Percentiles rank a stretch among this genome's conserved stretches.
These are phyloP conservation scores for Metschnikowia aberdeeniae DNA, from an alignment of 805 yeast genomes.

Conservation along the genomic window DNA sequence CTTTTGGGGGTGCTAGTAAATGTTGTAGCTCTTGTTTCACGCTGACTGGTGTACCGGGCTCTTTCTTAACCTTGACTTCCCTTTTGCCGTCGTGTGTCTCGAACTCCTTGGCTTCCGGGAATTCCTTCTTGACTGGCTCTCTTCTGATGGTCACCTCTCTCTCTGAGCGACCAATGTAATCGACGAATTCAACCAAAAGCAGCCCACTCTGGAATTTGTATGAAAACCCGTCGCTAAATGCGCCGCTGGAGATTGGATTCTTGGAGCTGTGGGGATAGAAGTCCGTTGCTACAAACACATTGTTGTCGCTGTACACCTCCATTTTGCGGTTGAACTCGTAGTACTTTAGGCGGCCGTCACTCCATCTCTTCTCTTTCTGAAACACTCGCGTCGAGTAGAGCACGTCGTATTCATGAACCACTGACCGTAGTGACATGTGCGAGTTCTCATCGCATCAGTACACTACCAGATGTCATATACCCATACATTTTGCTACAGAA, in stretches of 20 bases:
- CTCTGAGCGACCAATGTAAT: constrained; percentile 28
- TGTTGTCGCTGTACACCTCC: constrained; percentile 37
- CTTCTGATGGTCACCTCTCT: constrained; percentile 28
- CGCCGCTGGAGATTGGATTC: constrained; percentile 17
- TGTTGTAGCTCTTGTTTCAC: too few species aligned
- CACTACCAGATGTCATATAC: too few species aligned
- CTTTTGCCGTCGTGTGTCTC: too few species aligned
- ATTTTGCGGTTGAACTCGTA: constrained; percentile 48
- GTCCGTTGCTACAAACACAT: constrained; percentile 32
- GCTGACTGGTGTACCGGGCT: too few species aligned
- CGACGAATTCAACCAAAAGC: constrained; percentile 29
- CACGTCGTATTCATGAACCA: constrained; percentile 44
- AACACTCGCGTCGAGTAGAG: constrained; percentile 42
- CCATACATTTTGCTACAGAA: too few species aligned
- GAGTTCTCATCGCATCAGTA: neutral
- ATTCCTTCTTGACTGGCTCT: constrained; percentile 1
- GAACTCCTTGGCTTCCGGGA: neutral
- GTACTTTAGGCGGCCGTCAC: constrained; percentile 45
- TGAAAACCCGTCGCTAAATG: constrained; percentile 20
- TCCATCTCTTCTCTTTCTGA: constrained; percentile 50
- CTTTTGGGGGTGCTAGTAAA: too few species aligned
- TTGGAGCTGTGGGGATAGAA: constrained; percentile 23
- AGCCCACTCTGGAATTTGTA: constrained; percentile 25
- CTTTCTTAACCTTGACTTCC: too few species aligned
- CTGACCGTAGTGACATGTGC: constrained; percentile 24